Evolutionary conservation across 768 basidiomycete genomes (phyloP), one percentile per base, ranked within the genome.

Genomic region (Lactarius sanguifluus): DNA sequence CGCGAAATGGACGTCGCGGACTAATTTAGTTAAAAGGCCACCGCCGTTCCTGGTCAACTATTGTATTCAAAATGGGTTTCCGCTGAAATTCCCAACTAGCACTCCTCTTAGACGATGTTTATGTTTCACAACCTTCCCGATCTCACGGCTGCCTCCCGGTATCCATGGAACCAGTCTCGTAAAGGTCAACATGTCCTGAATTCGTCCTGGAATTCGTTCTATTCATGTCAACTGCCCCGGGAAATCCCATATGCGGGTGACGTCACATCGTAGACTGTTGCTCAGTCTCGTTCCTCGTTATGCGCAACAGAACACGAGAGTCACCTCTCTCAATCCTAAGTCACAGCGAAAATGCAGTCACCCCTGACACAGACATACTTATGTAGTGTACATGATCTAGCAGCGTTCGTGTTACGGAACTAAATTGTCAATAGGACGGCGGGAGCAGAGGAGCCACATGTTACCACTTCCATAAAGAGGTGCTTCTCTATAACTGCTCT

Each of bases 11-110:
- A 25, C n/a, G 4, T 52, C 50, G 6, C 50, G 13, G 50, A 52
- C 50, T 28, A 61, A 56, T 66, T 57, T 61, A 57, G 47, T 57
- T 41, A 47, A 43, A 25, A 38, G 65, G 54, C 30, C 55, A 61
- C 30, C 38, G 5, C 65, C 57, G 66, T 67, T 67, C 62, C 66
- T 63, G 66, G 66, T 43, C 9, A 32, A 67, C 58, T 59, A 63
- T 63, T 62, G 65, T 57, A 57, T 52, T 36, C 61, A 66, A 50
- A 43, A 8, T 41, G 16, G 36, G 47, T 50, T 50, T 50, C 58
- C 56, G 45, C 60, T 36, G 23, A 57, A 25, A 23, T 66, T 66
- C 65, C 57, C 61, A 67, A 41, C 57, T 43, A 23, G 66, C 40
- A 54, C 43, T 20, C 5, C 57, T 61, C 50, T 52, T 52, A 15